A percentile compares a stretch with the other conserved stretches of the same genome.
Conservation (phyloP, 495 filamentous ascomycete genomes). For the Ascobolus immersus region DNA sequence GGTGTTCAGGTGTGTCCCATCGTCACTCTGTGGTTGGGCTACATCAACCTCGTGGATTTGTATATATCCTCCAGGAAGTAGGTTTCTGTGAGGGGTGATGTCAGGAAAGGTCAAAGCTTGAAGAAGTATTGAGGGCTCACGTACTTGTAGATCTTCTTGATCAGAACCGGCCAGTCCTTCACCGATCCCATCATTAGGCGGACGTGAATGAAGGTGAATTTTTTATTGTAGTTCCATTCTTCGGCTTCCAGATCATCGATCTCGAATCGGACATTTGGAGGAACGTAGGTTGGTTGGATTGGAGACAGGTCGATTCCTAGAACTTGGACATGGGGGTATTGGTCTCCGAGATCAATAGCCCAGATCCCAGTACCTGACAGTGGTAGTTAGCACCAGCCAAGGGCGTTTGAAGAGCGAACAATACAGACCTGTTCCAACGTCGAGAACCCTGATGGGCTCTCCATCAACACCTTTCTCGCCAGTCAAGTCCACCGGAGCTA, state of each 20-base stretch:
- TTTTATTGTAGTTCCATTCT: constrained; percentile 22
- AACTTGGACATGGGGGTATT: constrained; percentile 30
- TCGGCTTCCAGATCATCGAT: constrained; percentile 29
- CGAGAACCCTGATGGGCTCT: constrained; percentile 24
- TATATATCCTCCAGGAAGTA: too few relatives aligned
- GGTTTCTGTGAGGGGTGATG: too few relatives aligned
- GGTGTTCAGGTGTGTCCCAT: too few relatives aligned
- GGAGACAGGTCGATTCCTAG: constrained; percentile 40
- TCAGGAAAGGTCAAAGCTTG: too few relatives aligned
- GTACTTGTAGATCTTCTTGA: constrained; percentile 19
- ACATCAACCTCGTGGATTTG: too few relatives aligned
- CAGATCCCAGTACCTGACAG: constrained; percentile 28
- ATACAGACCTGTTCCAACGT: constrained; percentile 33
- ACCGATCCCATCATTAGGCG: constrained; percentile 29
- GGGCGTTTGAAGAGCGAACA: too few relatives aligned
- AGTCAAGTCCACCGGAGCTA: constrained; percentile 18
- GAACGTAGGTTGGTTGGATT: constrained; percentile 31
- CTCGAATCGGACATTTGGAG: constrained; percentile 22
- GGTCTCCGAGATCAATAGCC: constrained; percentile 1
- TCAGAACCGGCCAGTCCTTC: constrained; percentile 27
- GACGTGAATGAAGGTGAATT: constrained; percentile 38
- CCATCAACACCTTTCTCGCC: too few relatives aligned
- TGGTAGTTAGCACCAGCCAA: too few relatives aligned
- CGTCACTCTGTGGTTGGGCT: too few relatives aligned
- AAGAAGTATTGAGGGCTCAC: not conserved